phyloP scores from a whole-genome alignment of 805 yeast species.

The Ogataea trehalophila region DNA sequence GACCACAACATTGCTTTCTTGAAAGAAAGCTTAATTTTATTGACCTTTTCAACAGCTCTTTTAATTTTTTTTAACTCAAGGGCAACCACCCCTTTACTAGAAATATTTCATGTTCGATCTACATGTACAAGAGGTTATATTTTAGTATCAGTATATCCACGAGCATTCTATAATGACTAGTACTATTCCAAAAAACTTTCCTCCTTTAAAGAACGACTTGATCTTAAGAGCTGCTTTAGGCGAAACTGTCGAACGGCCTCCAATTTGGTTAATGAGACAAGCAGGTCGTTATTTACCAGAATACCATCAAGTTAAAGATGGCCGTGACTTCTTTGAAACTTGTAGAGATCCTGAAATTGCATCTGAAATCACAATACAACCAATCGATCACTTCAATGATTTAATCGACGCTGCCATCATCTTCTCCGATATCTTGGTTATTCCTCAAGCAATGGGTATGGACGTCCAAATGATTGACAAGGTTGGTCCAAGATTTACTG shows the following conservation, averaged over 20 bases:
- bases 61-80: too few species aligned
- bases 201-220: conserved; percentile 82
- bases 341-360: conserved; percentile 95
- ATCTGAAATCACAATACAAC: conserved; percentile 91
- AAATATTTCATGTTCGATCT: too few species aligned
- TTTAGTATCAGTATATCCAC: too few species aligned
- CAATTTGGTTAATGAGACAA: conserved; percentile 97
- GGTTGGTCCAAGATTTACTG: conserved; percentile 88
- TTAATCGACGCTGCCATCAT: conserved; percentile 95
- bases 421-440: conserved; percentile 89
- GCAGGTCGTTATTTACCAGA: conserved; percentile 95
- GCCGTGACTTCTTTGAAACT: conserved; percentile 88
- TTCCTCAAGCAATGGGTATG: conserved; percentile 98
- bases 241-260: conserved; percentile 92
- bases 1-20: too few species aligned
- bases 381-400: conserved; percentile 84
- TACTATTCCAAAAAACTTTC: conserved; percentile 36
- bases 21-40: too few species aligned
- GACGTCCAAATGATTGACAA: conserved; percentile 90
- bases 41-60: too few species aligned
- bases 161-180: not conserved
- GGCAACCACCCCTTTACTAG: too few species aligned
- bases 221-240: conserved; percentile 89
- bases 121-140: too few species aligned
- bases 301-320: conserved; percentile 83